Percentiles rank a stretch among this genome's conserved stretches.
These are phyloP conservation scores for Aeschynomene evenia DNA, from an alignment of 306 rosid species.

Conservation along the genomic window DNA sequence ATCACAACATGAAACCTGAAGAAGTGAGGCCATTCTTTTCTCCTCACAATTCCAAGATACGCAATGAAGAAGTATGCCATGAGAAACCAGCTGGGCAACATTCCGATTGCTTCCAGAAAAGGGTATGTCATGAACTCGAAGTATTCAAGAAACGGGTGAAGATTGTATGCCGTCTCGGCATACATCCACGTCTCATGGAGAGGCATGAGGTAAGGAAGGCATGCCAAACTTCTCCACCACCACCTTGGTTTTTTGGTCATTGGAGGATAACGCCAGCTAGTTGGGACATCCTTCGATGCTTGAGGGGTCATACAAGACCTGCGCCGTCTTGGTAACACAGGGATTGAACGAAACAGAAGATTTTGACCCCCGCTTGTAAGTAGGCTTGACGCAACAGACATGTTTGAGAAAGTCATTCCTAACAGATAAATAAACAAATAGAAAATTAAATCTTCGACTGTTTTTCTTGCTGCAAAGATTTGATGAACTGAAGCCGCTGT, in stretches of 20 bases:
- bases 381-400: constrained; percentile 53
- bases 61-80: constrained; percentile 90
- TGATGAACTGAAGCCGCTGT: neutral
- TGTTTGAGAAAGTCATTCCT: constrained; percentile 52
- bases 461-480: neutral
- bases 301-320: constrained; percentile 41
- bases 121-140: constrained; percentile 75
- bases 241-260: constrained; percentile 89
- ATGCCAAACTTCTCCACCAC: constrained; percentile 96
- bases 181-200: constrained; percentile 98
- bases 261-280: constrained; percentile 79
- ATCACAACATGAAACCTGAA: constrained; percentile 86
- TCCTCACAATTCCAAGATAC: constrained; percentile 88
- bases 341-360: constrained; percentile 48
- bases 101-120: constrained; percentile 72
- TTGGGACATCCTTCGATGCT: constrained; percentile 79
- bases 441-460: neutral
- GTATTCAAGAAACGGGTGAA: constrained; percentile 67
- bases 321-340: constrained; percentile 44
- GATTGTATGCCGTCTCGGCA: constrained; percentile 85
- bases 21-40: constrained; percentile 99
- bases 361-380: constrained; percentile 57
- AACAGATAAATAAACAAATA: constrained; percentile 18
- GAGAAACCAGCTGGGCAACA: constrained; percentile 87
- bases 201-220: constrained; percentile 94